These are phyloP conservation scores for Rhodotorula graminis DNA, from an alignment of 768 basidiomycete species.

Conservation along the genomic window DNA sequence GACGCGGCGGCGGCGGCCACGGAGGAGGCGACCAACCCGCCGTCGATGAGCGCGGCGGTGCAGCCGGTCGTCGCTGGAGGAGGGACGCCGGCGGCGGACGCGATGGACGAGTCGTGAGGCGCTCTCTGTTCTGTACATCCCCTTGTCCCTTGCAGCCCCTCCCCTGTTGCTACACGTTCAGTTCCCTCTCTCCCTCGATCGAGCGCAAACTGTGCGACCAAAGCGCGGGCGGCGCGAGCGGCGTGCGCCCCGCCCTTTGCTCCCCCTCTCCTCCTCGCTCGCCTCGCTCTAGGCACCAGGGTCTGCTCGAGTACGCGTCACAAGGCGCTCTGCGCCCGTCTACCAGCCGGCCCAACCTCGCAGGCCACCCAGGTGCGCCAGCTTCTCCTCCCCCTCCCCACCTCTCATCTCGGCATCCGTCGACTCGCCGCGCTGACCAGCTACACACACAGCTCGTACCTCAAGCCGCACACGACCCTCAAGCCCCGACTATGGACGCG, in stretches of 20 bases:
- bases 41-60: slow-evolving; percentile 1
- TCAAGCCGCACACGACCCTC: too few relatives aligned
- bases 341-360: too few relatives aligned
- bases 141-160: background rate
- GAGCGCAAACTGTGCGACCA: too few relatives aligned
- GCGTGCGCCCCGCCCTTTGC: background rate
- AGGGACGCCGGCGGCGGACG: slow-evolving; percentile 2
- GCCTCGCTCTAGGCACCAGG: background rate
- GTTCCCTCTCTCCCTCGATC: background rate
- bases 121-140: background rate
- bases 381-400: too few relatives aligned
- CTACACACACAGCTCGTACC: too few relatives aligned
- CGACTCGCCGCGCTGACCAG: too few relatives aligned
- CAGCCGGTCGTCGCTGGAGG: slow-evolving; percentile 5
- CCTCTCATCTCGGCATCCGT: too few relatives aligned
- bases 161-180: background rate
- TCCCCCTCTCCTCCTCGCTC: background rate
- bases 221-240: too few relatives aligned
- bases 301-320: too few relatives aligned
- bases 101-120: slow-evolving; percentile 2
- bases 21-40: slow-evolving; percentile 15
- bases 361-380: too few relatives aligned
- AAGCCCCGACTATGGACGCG: too few relatives aligned
- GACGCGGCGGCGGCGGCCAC: slow-evolving; percentile 16
- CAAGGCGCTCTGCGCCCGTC: too few relatives aligned